Evolutionary conservation across 2,329 filamentous ascomycete species (phyloP).

Genomic region (Fusarium vanettenii): DNA sequence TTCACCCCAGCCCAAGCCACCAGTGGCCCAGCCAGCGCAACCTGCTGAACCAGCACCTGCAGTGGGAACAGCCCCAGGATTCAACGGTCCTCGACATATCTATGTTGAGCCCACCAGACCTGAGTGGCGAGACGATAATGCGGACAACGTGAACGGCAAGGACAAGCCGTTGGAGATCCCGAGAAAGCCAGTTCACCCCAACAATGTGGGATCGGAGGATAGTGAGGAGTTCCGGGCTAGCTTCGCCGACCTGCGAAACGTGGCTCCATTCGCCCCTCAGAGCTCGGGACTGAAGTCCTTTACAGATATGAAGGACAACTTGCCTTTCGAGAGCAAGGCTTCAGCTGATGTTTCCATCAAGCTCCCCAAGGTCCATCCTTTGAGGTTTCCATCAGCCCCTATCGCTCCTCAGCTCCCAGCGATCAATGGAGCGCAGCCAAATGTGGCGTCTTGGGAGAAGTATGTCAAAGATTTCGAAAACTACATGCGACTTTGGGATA

Average conservation of each 20-base stretch:
- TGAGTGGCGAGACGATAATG: conserved; percentile 68
- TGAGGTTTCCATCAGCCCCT: conserved; percentile 62
- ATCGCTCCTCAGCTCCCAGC: conserved; percentile 61
- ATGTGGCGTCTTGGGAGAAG: conserved; percentile 57
- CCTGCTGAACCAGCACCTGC: background rate
- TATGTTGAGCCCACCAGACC: conserved; percentile 68
- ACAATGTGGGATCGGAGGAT: conserved; percentile 64
- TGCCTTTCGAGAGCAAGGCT: conserved; percentile 67
- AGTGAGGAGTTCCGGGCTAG: conserved; percentile 65
- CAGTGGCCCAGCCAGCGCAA: conserved; percentile 4
- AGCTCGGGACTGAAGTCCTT: conserved; percentile 64
- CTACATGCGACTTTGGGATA: conserved; percentile 64
- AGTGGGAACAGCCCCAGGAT: background rate
- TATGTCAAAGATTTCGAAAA: conserved; percentile 65
- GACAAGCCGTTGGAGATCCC: conserved; percentile 32
- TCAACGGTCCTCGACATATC: conserved; percentile 60
- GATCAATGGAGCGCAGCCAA: conserved; percentile 58
- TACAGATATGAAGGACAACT: conserved; percentile 64
- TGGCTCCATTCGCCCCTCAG: conserved; percentile 64
- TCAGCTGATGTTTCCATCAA: conserved; percentile 55
- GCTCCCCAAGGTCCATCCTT: conserved; percentile 46
- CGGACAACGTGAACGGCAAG: conserved; percentile 43
- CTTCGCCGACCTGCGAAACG: conserved; percentile 66
- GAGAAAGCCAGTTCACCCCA: conserved; percentile 43
- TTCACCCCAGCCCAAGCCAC: conserved; percentile 20